Percentiles rank a stretch among this genome's conserved stretches.
Evolutionary conservation across 1,284 basidiomycete species (phyloP).

Genomic region (Cerrena zonata): DNA sequence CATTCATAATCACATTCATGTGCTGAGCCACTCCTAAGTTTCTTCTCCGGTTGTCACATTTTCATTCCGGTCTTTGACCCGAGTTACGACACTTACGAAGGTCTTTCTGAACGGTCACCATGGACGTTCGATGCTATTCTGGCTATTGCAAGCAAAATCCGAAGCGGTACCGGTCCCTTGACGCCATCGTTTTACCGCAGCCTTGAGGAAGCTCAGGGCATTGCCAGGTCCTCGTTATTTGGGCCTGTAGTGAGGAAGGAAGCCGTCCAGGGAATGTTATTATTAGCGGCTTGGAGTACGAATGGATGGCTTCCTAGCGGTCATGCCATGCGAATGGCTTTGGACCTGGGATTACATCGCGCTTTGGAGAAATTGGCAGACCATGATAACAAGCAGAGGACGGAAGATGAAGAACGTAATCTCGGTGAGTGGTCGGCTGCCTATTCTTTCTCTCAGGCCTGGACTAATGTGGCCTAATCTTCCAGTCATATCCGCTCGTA

Average conservation of each 20-base stretch:
- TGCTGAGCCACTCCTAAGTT: constrained; percentile 47
- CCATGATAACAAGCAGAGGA: constrained; percentile 51
- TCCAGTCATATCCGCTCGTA: constrained; percentile 80
- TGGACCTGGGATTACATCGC: constrained; percentile 86
- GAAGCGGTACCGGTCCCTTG: constrained; percentile 81
- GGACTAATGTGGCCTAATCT: neutral
- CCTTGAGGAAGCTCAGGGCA: constrained; percentile 89
- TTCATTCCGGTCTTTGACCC: constrained; percentile 92
- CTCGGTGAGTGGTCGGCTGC: constrained; percentile 49
- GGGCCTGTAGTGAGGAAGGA: constrained; percentile 89
- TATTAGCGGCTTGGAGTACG: constrained; percentile 88
- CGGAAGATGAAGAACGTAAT: constrained; percentile 81
- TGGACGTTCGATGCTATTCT: constrained; percentile 91
- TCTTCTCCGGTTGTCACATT: constrained; percentile 91
- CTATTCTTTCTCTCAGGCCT: neutral
- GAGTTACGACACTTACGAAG: constrained; percentile 84
- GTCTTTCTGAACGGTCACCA: constrained; percentile 81
- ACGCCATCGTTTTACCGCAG: constrained; percentile 83
- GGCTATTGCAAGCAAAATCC: constrained; percentile 85
- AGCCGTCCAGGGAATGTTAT: constrained; percentile 89
- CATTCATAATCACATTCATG: constrained; percentile 7
- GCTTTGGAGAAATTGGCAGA: constrained; percentile 88
- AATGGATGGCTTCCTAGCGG: constrained; percentile 90
- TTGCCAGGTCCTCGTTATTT: constrained; percentile 86
- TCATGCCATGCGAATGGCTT: constrained; percentile 89